A percentile compares a stretch with the other conserved stretches of the same genome.
phyloP scores from a whole-genome alignment of 2,329 filamentous ascomycete species.

The Fusarium sp. region DNA sequence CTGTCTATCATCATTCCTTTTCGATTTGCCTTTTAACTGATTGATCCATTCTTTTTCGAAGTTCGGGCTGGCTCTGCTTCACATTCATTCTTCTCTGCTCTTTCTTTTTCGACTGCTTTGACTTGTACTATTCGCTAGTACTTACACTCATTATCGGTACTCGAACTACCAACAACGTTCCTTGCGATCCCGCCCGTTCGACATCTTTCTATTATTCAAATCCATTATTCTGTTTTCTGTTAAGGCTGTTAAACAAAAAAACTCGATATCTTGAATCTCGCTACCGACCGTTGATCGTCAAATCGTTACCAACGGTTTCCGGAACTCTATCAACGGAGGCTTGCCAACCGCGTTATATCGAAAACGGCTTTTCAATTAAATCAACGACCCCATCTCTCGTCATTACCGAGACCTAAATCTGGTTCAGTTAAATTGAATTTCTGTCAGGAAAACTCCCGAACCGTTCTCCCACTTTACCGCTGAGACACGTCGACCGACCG shows the following conservation, averaged over 20 bases:
- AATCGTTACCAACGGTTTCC: slow-evolving; percentile 32
- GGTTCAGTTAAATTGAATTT: slow-evolving; percentile 28
- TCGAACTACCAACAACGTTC: slow-evolving; percentile 35
- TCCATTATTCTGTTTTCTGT: not conserved
- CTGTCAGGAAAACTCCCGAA: slow-evolving; percentile 18
- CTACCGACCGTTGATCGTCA: slow-evolving; percentile 25
- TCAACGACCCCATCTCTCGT: slow-evolving; percentile 4
- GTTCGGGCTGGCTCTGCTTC: slow-evolving; percentile 43
- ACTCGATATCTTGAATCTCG: slow-evolving; percentile 5
- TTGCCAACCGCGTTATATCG: slow-evolving; percentile 10
- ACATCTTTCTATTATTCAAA: slow-evolving; percentile 37
- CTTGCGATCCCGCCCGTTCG: slow-evolving; percentile 33
- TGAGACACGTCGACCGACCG: slow-evolving; percentile 41
- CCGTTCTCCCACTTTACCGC: slow-evolving; percentile 35
- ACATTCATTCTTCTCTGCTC: slow-evolving; percentile 32
- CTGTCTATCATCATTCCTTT: slow-evolving; percentile 39
- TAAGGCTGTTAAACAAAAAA: slow-evolving; percentile 2
- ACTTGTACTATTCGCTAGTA: slow-evolving; percentile 8
- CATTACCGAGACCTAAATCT: slow-evolving; percentile 10
- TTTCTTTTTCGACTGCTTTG: slow-evolving; percentile 13
- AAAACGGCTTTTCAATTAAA: slow-evolving; percentile 16
- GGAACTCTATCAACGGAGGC: slow-evolving; percentile 14
- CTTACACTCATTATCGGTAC: slow-evolving; percentile 26
- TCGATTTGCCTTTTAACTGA: slow-evolving; percentile 24
- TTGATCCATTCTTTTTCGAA: slow-evolving; percentile 34